Conservation (phyloP, 495 filamentous ascomycete genomes). For the Aspergillus sparsus region DNA sequence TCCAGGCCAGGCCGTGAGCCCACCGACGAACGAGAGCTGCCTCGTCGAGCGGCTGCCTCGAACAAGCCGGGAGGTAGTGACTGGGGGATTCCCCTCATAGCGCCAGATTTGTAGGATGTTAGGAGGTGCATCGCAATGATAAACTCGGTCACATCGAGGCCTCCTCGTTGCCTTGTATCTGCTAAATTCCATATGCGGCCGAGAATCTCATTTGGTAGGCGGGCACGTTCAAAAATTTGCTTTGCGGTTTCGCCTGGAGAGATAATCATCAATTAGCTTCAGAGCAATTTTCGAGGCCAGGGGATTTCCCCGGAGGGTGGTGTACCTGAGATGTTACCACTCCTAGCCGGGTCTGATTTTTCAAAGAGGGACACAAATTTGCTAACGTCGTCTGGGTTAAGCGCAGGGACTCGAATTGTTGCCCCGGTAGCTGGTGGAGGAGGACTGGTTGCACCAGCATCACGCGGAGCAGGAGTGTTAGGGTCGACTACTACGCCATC, state of each 20-base stretch:
- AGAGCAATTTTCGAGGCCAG: background rate
- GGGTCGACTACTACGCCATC: slow-evolving; percentile 63
- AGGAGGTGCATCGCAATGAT: slow-evolving; percentile 98
- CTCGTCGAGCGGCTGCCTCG: slow-evolving; percentile 81
- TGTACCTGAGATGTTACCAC: slow-evolving; percentile 77
- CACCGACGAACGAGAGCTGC: slow-evolving; percentile 48
- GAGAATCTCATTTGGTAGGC: slow-evolving; percentile 84
- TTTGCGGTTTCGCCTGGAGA: slow-evolving; percentile 75
- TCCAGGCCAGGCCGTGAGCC: slow-evolving; percentile 46
- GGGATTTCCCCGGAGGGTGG: background rate
- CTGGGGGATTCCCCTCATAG: slow-evolving; percentile 74
- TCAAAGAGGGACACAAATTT: slow-evolving; percentile 88
- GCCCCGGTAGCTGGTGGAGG: slow-evolving; percentile 63
- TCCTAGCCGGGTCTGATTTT: slow-evolving; percentile 69
- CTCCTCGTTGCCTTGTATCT: slow-evolving; percentile 88
- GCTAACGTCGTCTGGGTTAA: slow-evolving; percentile 83
- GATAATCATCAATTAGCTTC: slow-evolving; percentile 5
- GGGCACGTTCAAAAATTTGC: slow-evolving; percentile 90
- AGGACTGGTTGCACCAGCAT: slow-evolving; percentile 50
- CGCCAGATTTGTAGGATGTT: slow-evolving; percentile 82
- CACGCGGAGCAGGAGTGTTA: slow-evolving; percentile 41
- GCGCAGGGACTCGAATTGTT: slow-evolving; percentile 84
- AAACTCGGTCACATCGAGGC: slow-evolving; percentile 87
- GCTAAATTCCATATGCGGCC: slow-evolving; percentile 94
- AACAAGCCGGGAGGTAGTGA: slow-evolving; percentile 84